A percentile compares a stretch with the other conserved stretches of the same genome.
phyloP scores from a whole-genome alignment of 805 yeast species.

The Lipomyces sp. region DNA sequence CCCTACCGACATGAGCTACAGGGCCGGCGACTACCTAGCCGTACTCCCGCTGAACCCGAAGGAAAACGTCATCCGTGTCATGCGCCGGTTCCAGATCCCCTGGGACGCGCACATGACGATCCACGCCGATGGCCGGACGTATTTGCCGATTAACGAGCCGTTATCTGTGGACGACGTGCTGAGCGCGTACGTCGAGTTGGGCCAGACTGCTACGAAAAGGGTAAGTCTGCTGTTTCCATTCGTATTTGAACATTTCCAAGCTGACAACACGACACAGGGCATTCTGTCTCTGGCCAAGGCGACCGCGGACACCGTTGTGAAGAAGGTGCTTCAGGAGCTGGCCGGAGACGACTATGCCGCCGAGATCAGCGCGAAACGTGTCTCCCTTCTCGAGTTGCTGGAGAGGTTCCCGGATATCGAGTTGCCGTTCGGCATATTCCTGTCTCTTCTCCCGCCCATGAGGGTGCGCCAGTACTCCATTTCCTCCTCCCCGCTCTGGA shows the following conservation, averaged over 20 bases:
- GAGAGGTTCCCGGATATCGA: not conserved
- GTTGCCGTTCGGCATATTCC: conserved; percentile 4
- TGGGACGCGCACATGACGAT: conserved; percentile 10
- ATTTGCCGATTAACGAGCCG: conserved; percentile 8
- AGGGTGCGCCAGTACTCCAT: conserved; percentile 2
- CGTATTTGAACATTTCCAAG: not conserved
- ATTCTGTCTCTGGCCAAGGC: conserved; percentile 10
- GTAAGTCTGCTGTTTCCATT: conserved; percentile 5
- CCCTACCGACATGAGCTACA: conserved; percentile 5
- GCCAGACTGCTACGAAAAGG: conserved; percentile 9
- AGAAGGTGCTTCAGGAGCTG: conserved; percentile 4
- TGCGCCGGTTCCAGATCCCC: conserved; percentile 11
- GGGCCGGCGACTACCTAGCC: conserved; percentile 9
- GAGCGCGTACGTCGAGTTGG: conserved; percentile 10
- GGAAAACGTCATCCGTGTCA: conserved; percentile 10
- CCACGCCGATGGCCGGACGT: conserved; percentile 9
- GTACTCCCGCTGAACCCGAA: conserved; percentile 10
- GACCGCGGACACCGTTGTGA: conserved; percentile 6
- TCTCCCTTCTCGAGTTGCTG: conserved; percentile 9
- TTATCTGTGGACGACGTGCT: conserved; percentile 7
- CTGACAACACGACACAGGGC: not conserved
- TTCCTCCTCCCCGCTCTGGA: conserved; percentile 8
- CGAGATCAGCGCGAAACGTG: conserved; percentile 9
- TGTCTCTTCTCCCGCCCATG: conserved; percentile 4
- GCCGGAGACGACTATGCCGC: conserved; percentile 9